Percentiles rank a stretch among this genome's conserved stretches.
These are phyloP conservation scores for Penicillium manginii DNA, from an alignment of 495 filamentous ascomycete species.

Conservation along the genomic window DNA sequence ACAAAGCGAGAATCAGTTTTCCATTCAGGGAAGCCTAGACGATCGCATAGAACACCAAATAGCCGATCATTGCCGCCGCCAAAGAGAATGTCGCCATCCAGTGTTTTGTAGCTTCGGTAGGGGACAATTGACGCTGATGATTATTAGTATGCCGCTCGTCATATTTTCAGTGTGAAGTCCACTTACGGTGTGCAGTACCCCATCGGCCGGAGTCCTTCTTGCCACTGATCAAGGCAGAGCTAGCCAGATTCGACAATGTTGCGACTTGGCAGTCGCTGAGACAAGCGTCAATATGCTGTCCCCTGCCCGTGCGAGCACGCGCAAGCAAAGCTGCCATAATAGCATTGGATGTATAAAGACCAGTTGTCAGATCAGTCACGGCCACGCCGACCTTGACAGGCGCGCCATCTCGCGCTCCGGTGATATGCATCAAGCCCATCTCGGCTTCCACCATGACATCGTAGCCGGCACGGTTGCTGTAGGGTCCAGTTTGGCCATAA, in stretches of 20 bases:
- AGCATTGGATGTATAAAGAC: conserved; percentile 94
- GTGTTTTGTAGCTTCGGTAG: conserved; percentile 90
- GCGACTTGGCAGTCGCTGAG: conserved; percentile 95
- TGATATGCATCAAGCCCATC: conserved; percentile 98
- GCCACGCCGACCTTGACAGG: conserved; percentile 98
- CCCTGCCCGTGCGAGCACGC: conserved; percentile 67
- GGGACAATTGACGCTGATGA: conserved; percentile 87
- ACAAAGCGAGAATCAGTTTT: conserved; percentile 72
- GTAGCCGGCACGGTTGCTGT: conserved; percentile 86
- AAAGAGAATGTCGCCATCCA: conserved; percentile 87
- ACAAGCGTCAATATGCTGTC: conserved; percentile 91
- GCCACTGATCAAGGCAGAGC: conserved; percentile 86
- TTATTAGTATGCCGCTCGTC: conserved; percentile 14
- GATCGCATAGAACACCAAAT: conserved; percentile 83
- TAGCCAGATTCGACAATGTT: conserved; percentile 89
- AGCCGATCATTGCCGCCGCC: conserved; percentile 93
- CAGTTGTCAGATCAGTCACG: conserved; percentile 94
- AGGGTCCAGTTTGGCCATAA: conserved; percentile 92
- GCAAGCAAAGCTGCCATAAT: conserved; percentile 92
- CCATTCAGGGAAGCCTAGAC: conserved; percentile 79
- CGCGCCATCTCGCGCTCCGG: conserved; percentile 80
- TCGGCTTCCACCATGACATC: conserved; percentile 99
- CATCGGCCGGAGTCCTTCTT: conserved; percentile 85
- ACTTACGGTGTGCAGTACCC: conserved; percentile 93
- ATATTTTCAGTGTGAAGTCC: background rate